Percentiles rank a stretch among this genome's conserved stretches.
Conservation (phyloP, 2,329 filamentous ascomycete genomes). For the Lecanosticta acicola region DNA sequence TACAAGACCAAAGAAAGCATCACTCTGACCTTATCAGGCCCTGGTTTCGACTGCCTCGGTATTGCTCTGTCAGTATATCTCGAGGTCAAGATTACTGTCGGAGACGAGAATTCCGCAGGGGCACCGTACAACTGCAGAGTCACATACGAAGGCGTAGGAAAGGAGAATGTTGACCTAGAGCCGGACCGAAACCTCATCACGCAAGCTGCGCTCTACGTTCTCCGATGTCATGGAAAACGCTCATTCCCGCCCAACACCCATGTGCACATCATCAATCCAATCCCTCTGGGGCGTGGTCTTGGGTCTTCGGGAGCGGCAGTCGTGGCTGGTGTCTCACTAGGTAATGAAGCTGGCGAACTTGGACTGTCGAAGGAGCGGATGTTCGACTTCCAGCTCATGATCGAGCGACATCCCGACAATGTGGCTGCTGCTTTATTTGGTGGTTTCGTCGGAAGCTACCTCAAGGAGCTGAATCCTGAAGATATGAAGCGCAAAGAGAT, state of each 20-base stretch:
- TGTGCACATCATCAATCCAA: constrained; percentile 92
- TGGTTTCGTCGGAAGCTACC: constrained; percentile 92
- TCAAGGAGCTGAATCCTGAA: constrained; percentile 84
- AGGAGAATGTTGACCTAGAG: constrained; percentile 72
- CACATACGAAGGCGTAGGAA: constrained; percentile 80
- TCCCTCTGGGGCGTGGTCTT: constrained; percentile 83
- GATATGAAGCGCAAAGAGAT: constrained; percentile 90
- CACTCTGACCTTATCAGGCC: constrained; percentile 42
- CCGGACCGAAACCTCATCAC: constrained; percentile 90
- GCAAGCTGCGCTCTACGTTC: constrained; percentile 85
- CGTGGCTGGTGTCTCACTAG: constrained; percentile 88
- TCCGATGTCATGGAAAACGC: constrained; percentile 83
- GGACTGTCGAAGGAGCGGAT: constrained; percentile 72
- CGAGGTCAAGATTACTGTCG: constrained; percentile 76
- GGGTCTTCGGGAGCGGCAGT: constrained; percentile 96
- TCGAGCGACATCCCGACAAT: constrained; percentile 86
- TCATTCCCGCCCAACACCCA: constrained; percentile 79
- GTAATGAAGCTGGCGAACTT: constrained; percentile 79
- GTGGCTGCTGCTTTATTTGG: constrained; percentile 93
- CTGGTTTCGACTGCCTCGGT: constrained; percentile 96
- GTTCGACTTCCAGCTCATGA: constrained; percentile 96
- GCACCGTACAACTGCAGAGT: constrained; percentile 77
- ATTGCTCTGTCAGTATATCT: constrained; percentile 91
- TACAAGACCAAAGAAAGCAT: constrained; percentile 1
- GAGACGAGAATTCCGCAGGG: constrained; percentile 50